Base-by-base conservation (phyloP, 2,329 filamentous ascomycete species). In the Trematosphaeria pertusa region DNA sequence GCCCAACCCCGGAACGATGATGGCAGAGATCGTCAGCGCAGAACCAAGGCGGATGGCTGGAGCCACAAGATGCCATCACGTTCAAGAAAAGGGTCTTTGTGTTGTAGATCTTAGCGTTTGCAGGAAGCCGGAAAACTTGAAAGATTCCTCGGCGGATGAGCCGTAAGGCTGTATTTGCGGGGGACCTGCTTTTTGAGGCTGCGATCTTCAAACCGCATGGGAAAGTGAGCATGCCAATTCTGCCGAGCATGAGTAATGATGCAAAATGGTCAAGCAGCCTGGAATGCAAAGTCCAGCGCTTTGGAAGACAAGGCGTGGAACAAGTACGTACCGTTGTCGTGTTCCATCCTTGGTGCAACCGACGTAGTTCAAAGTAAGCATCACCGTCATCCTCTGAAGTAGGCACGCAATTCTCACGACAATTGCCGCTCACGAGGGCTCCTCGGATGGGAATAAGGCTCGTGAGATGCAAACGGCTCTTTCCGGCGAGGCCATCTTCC, bases 11-110 rank as follows among this genome's bases (percentile, higher is more conserved):
- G 3, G 18, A 18, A 35, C 28, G 21, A 68, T 66, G 63, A 68
- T 67, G 63, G 50, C 34, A 53, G 47, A 39, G 60, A 65, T 68
- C 61, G 37, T 24, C 61, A 35, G 22, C 42, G 52, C 36, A 50
- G 50, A 49, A 48, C 50, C 52, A 50, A 54, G 51, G 37, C 55
- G 58, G 58, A 36, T 46, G 55, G 54, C 59, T 43, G 37, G 43
- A 49, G 58, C 58, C 62, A 66, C 56, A 36, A 26, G 21, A 45
- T 37, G 34, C 37, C 36, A 36, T 47, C 48, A 48, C 42, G 42
- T 38, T 46, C 43, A 24, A 33, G 35, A 14, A 21, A 38, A 50
- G 51, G 43, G 36, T 35, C 39, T 39, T 43, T 41, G 31, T 46
- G 22, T 8, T 19, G 40, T 12, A 14, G 46, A 46, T 52, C 37